phyloP scores from a whole-genome alignment of 2,329 filamentous ascomycete species.

The Pseudophaeomoniella oleicola region DNA sequence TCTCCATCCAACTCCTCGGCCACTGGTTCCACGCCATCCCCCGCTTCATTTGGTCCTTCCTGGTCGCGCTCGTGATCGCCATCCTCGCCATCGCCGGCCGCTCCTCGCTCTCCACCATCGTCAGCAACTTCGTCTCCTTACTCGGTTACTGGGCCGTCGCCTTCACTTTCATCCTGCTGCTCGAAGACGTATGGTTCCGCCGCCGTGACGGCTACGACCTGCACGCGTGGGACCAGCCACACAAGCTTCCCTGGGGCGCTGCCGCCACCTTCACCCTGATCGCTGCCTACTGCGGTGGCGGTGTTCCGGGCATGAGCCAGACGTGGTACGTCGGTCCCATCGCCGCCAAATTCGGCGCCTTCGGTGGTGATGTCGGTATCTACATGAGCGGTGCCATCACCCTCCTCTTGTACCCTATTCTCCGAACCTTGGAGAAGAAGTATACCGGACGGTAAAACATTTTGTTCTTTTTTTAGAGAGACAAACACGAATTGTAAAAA shows the following conservation, averaged over 20 bases:
- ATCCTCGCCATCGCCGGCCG: slow-evolving; percentile 29
- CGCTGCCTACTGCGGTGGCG: slow-evolving; percentile 37
- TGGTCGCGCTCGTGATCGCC: slow-evolving; percentile 27
- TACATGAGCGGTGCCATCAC: slow-evolving; percentile 52
- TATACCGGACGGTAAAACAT: slow-evolving; percentile 22
- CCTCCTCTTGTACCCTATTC: slow-evolving; percentile 33
- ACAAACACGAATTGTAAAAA: slow-evolving; percentile 1
- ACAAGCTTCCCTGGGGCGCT: slow-evolving; percentile 23
- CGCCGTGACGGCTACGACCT: slow-evolving; percentile 28
- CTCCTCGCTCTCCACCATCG: slow-evolving; percentile 24
- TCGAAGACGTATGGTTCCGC: slow-evolving; percentile 31
- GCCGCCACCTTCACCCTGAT: slow-evolving; percentile 9
- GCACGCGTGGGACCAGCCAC: slow-evolving; percentile 29
- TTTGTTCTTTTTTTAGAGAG: neutral
- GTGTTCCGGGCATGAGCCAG: slow-evolving; percentile 57
- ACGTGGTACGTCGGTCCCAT: slow-evolving; percentile 55
- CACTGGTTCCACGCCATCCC: slow-evolving; percentile 36
- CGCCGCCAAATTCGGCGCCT: slow-evolving; percentile 36
- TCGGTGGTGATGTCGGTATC: slow-evolving; percentile 45
- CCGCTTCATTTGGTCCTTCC: slow-evolving; percentile 31
- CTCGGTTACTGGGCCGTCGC: slow-evolving; percentile 33
- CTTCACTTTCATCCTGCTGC: slow-evolving; percentile 30
- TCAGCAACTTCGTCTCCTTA: slow-evolving; percentile 30
- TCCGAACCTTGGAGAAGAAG: slow-evolving; percentile 36
- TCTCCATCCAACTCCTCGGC: slow-evolving; percentile 32